phyloP scores from a whole-genome alignment of 164 flowering plant genomes.

The Annona squamosa region DNA sequence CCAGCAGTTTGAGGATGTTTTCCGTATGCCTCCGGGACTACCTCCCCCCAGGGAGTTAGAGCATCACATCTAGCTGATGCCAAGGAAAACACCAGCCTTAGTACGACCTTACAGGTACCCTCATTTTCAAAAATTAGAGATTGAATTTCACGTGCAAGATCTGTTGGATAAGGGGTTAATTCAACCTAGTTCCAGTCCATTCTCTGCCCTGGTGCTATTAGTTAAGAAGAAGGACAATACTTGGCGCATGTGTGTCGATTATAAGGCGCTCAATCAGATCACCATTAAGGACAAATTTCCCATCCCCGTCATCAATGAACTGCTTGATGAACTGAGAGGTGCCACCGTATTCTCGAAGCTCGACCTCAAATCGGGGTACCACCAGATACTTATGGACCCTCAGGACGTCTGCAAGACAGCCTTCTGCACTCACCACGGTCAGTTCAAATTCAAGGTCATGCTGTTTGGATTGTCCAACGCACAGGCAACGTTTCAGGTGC shows the following conservation, averaged over 20 bases:
- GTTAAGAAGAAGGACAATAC: background rate
- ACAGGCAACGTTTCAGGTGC: conserved; percentile 6
- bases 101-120: conserved; percentile 2
- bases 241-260: background rate
- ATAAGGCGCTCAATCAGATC: background rate
- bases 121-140: background rate
- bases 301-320: background rate
- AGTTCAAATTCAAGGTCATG: conserved; percentile 1
- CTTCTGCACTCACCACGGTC: conserved; percentile 8
- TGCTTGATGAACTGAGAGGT: background rate
- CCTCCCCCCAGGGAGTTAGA: background rate
- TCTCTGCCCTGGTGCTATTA: background rate
- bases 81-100: background rate
- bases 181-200: background rate
- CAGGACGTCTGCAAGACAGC: conserved; percentile 4
- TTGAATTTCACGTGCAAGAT: background rate
- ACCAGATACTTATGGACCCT: background rate
- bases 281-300: background rate
- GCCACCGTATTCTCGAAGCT: background rate
- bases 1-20: background rate
- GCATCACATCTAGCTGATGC: background rate
- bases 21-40: background rate
- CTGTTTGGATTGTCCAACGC: conserved; percentile 6
- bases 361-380: background rate
- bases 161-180: background rate